Evolutionary conservation across 805 yeast species (phyloP).

Genomic region (Sugiyamaella marilandica): DNA sequence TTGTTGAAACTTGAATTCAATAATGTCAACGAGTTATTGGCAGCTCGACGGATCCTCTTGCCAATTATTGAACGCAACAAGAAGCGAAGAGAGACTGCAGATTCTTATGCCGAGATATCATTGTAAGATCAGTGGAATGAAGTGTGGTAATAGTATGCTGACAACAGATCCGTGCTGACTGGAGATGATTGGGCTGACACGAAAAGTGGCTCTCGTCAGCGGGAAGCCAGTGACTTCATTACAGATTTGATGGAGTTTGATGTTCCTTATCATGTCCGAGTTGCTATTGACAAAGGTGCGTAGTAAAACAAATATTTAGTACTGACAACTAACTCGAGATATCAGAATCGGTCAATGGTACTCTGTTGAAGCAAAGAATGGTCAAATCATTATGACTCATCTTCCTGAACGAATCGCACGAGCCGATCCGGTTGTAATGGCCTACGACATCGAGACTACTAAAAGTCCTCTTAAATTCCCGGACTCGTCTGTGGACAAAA

Average conservation of each 20-base stretch:
- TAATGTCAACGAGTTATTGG: conserved; percentile 66
- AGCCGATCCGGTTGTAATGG: conserved; percentile 95
- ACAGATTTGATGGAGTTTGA: conserved; percentile 89
- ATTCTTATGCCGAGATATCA: conserved; percentile 58
- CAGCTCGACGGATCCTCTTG: conserved; percentile 62
- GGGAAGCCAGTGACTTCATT: conserved; percentile 56
- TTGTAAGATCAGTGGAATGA: conserved; percentile 27
- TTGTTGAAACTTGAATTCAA: conserved; percentile 68
- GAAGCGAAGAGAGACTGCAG: conserved; percentile 55
- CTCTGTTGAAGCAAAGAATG: conserved; percentile 60
- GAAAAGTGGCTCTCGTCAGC: conserved; percentile 13
- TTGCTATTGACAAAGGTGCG: conserved; percentile 71
- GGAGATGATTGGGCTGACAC: conserved; percentile 8
- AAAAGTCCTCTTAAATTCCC: conserved; percentile 96
- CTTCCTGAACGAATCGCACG: conserved; percentile 77
- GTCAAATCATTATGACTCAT: conserved; percentile 50
- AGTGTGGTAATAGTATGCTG: neutral
- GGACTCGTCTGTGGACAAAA: conserved; percentile 80
- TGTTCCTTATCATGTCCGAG: conserved; percentile 95
- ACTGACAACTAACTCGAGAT: conserved; percentile 28
- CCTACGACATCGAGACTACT: conserved; percentile 97
- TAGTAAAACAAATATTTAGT: neutral
- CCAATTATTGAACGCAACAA: conserved; percentile 72
- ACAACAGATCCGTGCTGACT: conserved; percentile 6
- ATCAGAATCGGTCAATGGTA: conserved; percentile 97